These are phyloP conservation scores for Dactylorhiza incarnata DNA, from an alignment of 106 monocot genomes.

Conservation along the genomic window DNA sequence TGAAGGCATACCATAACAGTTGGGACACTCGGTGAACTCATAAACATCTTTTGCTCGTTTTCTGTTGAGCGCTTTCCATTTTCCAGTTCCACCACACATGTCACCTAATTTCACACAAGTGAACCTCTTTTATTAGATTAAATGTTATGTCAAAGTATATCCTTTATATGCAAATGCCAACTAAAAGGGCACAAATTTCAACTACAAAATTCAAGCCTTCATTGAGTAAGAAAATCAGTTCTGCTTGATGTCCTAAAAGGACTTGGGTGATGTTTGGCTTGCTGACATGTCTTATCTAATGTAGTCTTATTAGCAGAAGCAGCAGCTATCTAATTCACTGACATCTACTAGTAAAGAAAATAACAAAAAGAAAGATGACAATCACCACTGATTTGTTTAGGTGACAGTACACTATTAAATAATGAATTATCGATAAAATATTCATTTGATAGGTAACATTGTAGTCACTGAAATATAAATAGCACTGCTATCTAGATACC, in stretches of 20 bases:
- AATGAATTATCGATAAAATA: too few species aligned
- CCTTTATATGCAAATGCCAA: neutral
- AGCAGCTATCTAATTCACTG: neutral
- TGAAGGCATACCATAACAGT: slow-evolving; percentile 70
- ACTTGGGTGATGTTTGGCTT: too few species aligned
- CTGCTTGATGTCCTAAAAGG: neutral
- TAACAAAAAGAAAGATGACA: too few species aligned
- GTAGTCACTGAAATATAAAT: too few species aligned
- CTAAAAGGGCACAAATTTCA: too few species aligned
- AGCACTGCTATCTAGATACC: too few species aligned
- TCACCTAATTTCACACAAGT: slow-evolving; percentile 47
- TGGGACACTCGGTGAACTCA: slow-evolving; percentile 94
- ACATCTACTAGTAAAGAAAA: too few species aligned
- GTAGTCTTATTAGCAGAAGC: neutral
- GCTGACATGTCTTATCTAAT: neutral
- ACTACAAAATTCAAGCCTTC: neutral
- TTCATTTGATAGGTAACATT: too few species aligned
- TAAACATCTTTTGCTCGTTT: slow-evolving; percentile 98
- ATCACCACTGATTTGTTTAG: too few species aligned
- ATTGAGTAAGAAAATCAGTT: neutral
- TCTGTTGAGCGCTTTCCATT: slow-evolving; percentile 96
- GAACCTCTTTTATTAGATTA: neutral
- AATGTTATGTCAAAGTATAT: neutral
- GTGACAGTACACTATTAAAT: too few species aligned
- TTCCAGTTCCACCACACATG: slow-evolving; percentile 97